Conservation (phyloP, 768 basidiomycete genomes). For the Macrocybe gigantea region DNA sequence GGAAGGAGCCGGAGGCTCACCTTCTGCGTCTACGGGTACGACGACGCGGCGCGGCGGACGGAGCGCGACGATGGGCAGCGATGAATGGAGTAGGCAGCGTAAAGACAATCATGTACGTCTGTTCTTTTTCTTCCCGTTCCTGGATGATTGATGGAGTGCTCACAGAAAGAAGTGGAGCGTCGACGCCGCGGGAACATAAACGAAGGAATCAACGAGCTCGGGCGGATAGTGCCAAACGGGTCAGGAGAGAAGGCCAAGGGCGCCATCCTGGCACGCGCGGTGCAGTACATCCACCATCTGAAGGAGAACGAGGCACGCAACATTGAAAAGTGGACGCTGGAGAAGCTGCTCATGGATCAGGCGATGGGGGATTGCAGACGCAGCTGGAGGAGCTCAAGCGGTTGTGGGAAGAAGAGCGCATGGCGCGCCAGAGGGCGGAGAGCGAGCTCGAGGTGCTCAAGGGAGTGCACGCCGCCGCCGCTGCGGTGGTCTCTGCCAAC, state of each 20-base stretch:
- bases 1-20: no score
- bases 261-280: slow-evolving; percentile 81
- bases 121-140: background rate
- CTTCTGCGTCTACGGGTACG: slow-evolving; percentile 9
- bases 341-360: slow-evolving; percentile 89
- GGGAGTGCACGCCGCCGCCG: slow-evolving; percentile 17
- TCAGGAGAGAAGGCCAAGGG: slow-evolving; percentile 89
- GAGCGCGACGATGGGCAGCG: slow-evolving; percentile 59
- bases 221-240: slow-evolving; percentile 81
- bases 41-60: slow-evolving; percentile 41
- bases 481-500: slow-evolving; percentile 7
- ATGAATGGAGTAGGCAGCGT: slow-evolving; percentile 75
- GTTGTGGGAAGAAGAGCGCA: slow-evolving; percentile 77
- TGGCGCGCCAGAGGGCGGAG: slow-evolving; percentile 52
- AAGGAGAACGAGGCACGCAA: slow-evolving; percentile 89
- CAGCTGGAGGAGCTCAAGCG: slow-evolving; percentile 79
- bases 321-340: slow-evolving; percentile 91
- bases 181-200: slow-evolving; percentile 94
- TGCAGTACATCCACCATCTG: slow-evolving; percentile 87
- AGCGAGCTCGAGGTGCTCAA: slow-evolving; percentile 56
- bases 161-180: slow-evolving; percentile 96
- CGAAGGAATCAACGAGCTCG: slow-evolving; percentile 91
- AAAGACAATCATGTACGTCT: slow-evolving; percentile 78
- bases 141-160: background rate
- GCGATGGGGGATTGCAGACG: slow-evolving; percentile 83